Evolutionary conservation across 768 basidiomycete genomes (phyloP).

Genomic region (Rhizopogon vesiculosus): DNA sequence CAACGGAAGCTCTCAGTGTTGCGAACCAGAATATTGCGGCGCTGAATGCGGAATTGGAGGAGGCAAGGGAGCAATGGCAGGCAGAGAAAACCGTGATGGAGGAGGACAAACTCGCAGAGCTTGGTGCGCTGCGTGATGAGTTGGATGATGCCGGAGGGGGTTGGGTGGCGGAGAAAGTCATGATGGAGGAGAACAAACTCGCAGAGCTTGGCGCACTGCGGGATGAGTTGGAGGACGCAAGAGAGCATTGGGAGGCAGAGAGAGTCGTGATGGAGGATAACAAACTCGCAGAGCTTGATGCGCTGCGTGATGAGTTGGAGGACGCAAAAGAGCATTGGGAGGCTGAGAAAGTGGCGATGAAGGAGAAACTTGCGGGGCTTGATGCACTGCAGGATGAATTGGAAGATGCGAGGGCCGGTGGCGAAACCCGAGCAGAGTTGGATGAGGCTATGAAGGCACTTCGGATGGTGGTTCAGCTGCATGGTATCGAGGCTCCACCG

Average conservation of each 20-base stretch:
- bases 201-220: too few relatives aligned
- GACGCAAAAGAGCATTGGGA: slow-evolving; percentile 29
- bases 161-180: slow-evolving; percentile 19
- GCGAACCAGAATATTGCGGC: slow-evolving; percentile 47
- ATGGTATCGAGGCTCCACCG: slow-evolving; percentile 46
- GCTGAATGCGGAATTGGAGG: slow-evolving; percentile 36
- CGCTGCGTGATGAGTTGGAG: slow-evolving; percentile 48
- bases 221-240: slow-evolving; percentile 37
- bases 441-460: slow-evolving; percentile 45
- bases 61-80: slow-evolving; percentile 47
- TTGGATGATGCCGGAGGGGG: slow-evolving; percentile 37
- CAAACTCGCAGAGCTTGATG: slow-evolving; percentile 40
- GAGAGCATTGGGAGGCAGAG: slow-evolving; percentile 48
- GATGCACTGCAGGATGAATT: slow-evolving; percentile 42
- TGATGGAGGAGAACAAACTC: too few relatives aligned
- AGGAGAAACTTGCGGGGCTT: slow-evolving; percentile 45
- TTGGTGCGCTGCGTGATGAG: slow-evolving; percentile 44
- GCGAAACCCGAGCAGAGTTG: slow-evolving; percentile 42
- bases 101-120: slow-evolving; percentile 44
- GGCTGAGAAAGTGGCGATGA: slow-evolving; percentile 29
- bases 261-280: slow-evolving; percentile 43
- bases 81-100: slow-evolving; percentile 44
- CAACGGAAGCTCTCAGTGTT: slow-evolving; percentile 50
- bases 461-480: slow-evolving; percentile 47
- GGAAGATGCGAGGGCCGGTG: slow-evolving; percentile 36